A percentile compares a stretch with the other conserved stretches of the same genome.
Evolutionary conservation across 371 early-diverging fungal species (phyloP).

Genomic region (Mycotypha africana): DNA sequence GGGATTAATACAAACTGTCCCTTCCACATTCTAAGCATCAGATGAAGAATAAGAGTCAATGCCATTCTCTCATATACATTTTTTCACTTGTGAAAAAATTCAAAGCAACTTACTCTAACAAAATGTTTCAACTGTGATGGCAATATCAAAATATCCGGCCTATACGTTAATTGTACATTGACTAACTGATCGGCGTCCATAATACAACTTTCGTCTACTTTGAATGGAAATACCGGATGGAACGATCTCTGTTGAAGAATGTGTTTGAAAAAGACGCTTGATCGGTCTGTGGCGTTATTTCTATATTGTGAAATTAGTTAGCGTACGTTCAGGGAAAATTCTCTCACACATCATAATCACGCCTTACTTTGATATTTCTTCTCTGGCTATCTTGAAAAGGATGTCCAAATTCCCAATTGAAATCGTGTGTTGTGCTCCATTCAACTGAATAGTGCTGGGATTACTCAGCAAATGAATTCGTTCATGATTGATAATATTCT

Average conservation of each 20-base stretch:
- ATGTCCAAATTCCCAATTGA: slow-evolving; percentile 71
- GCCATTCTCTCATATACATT: neutral
- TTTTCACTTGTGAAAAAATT: slow-evolving; percentile 48
- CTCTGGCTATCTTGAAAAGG: slow-evolving; percentile 56
- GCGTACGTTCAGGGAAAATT: too few species aligned
- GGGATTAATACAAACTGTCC: slow-evolving; percentile 77
- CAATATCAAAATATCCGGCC: slow-evolving; percentile 80
- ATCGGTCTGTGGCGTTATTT: too few species aligned
- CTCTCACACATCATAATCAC: too few species aligned
- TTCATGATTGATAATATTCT: slow-evolving; percentile 16
- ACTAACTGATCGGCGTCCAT: slow-evolving; percentile 47
- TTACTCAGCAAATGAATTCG: slow-evolving; percentile 65
- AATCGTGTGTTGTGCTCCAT: slow-evolving; percentile 74
- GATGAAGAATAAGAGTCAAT: too few species aligned
- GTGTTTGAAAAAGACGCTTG: too few species aligned
- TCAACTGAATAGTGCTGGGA: slow-evolving; percentile 75
- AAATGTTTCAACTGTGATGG: slow-evolving; percentile 67
- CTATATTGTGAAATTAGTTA: too few species aligned
- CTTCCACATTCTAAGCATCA: slow-evolving; percentile 44
- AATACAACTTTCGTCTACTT: slow-evolving; percentile 50
- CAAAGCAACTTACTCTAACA: too few species aligned
- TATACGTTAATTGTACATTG: slow-evolving; percentile 41
- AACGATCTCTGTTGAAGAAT: too few species aligned
- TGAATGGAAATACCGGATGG: slow-evolving; percentile 76
- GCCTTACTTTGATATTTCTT: slow-evolving; percentile 56